A percentile compares a stretch with the other conserved stretches of the same genome.
Conservation (phyloP, 257 asterid genomes). For the Solanum appendiculatum region DNA sequence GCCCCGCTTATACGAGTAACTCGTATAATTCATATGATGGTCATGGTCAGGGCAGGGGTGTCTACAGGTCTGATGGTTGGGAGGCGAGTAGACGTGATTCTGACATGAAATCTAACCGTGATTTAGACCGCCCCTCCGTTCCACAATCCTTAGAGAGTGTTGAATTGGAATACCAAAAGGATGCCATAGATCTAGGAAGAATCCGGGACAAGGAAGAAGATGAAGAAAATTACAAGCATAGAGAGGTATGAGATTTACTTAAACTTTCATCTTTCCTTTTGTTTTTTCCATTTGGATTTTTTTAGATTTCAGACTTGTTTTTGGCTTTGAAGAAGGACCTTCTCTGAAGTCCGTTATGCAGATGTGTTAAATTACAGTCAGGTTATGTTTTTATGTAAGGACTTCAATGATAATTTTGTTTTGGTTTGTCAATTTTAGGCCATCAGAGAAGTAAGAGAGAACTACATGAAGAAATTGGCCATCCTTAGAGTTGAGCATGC, state of each 20-base stretch:
- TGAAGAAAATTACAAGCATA: conserved; percentile 78
- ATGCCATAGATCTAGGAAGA: conserved; percentile 78
- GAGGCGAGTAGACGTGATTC: conserved; percentile 52
- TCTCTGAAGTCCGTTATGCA: not conserved
- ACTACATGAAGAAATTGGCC: conserved; percentile 47
- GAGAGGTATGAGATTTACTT: conserved; percentile 56
- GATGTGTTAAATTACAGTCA: not conserved
- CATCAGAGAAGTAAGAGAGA: conserved; percentile 61
- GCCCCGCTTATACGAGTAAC: conserved; percentile 33
- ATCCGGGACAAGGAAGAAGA: conserved; percentile 94
- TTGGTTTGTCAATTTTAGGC: conserved; percentile 39
- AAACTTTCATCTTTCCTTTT: not conserved
- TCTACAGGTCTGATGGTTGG: conserved; percentile 60
- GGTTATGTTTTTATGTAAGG: not conserved
- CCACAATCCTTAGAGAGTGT: conserved; percentile 68
- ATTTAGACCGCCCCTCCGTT: conserved; percentile 42
- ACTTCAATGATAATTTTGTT: not conserved
- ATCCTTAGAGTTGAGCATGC: conserved; percentile 55
- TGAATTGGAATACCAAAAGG: conserved; percentile 62
- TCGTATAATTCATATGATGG: conserved; percentile 51
- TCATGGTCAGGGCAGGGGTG: conserved; percentile 59
- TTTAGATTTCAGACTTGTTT: not conserved
- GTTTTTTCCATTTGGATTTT: not conserved
- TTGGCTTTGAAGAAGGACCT: not conserved
- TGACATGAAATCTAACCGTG: conserved; percentile 35